Conservation (phyloP, 2,329 filamentous ascomycete species). For the Plectosphaerella plurivora region DNA sequence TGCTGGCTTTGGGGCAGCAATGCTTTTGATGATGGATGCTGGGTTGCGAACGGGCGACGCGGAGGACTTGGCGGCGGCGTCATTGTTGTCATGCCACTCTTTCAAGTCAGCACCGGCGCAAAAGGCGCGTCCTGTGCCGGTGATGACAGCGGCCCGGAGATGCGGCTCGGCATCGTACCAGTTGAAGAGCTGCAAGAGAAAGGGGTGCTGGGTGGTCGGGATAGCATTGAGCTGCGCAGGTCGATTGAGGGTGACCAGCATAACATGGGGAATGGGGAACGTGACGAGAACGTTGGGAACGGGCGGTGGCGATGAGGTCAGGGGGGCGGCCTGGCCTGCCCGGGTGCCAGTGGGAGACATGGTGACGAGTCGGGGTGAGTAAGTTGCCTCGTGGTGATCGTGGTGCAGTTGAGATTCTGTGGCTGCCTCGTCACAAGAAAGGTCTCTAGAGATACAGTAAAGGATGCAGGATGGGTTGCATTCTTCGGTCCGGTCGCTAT, state of each 20-base stretch:
- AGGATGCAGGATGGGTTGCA: too few relatives aligned
- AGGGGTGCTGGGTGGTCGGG: slow-evolving; percentile 40
- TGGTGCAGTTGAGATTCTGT: too few relatives aligned
- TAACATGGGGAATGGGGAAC: slow-evolving; percentile 49
- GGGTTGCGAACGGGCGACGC: slow-evolving; percentile 2
- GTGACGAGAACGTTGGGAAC: slow-evolving; percentile 37
- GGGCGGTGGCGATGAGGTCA: slow-evolving; percentile 23
- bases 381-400: too few relatives aligned
- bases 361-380: not conserved
- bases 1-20: not conserved
- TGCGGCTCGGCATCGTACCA: slow-evolving; percentile 61
- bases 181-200: slow-evolving; percentile 36
- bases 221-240: slow-evolving; percentile 56
- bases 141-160: slow-evolving; percentile 59
- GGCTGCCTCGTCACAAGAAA: too few relatives aligned
- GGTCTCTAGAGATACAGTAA: too few relatives aligned
- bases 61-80: slow-evolving; percentile 7
- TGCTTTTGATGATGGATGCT: not conserved
- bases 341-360: not conserved
- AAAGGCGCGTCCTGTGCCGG: slow-evolving; percentile 60
- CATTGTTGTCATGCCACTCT: slow-evolving; percentile 51
- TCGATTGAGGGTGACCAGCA: slow-evolving; percentile 58
- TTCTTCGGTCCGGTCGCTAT: too few relatives aligned
- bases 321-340: not conserved
- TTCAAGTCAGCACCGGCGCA: slow-evolving; percentile 66